Evolutionary conservation across 371 early-diverging fungal genomes (phyloP), one percentile per base, ranked within the genome.

Genomic region (Mucor lusitanicus): DNA sequence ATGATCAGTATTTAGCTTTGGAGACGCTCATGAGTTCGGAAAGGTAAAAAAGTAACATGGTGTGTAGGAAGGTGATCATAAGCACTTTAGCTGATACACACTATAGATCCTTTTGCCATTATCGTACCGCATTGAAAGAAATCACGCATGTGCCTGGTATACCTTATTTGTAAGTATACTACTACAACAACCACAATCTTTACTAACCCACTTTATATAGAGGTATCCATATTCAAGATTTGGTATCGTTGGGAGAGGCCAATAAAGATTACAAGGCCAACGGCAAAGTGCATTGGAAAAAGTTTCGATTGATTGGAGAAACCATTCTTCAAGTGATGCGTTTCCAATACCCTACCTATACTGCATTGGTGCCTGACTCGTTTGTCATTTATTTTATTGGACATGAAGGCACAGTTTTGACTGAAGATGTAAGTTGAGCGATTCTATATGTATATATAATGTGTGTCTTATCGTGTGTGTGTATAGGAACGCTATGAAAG

Each of bases 1-100:
- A 78, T 73, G 77, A 83, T 27, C 76, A 81, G 8, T 79, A 80
- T 61, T 80, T 86, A 39, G 78, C 79, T 12, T 70, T 90, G 17
- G 91, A 90, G 61, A 76, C 71, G 0, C 63, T 89, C 9, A 90
- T 90, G 90, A 85, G 88, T 25, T 85, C 90, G 19, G 86, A 86
- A 56, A 73, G 74, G 80, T 79, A 70, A 30, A 30, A 30, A 30
- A 30, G 6, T 3, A 30, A 30, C 2, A 30, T 3, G 6, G n/a
- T n/a, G n/a, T n/a, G n/a, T n/a, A n/a, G n/a, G n/a, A n/a, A n/a
- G n/a, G n/a, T n/a, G n/a, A n/a, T n/a, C n/a, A n/a, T n/a, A n/a
- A n/a, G n/a, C n/a, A n/a, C n/a, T n/a, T n/a, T n/a, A n/a, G n/a
- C n/a, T n/a, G n/a, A n/a, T 21, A 37, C 0, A 42, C 55, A 30